Base-by-base conservation (phyloP, 2,329 filamentous ascomycete species). In the Cytospora schulzeri region DNA sequence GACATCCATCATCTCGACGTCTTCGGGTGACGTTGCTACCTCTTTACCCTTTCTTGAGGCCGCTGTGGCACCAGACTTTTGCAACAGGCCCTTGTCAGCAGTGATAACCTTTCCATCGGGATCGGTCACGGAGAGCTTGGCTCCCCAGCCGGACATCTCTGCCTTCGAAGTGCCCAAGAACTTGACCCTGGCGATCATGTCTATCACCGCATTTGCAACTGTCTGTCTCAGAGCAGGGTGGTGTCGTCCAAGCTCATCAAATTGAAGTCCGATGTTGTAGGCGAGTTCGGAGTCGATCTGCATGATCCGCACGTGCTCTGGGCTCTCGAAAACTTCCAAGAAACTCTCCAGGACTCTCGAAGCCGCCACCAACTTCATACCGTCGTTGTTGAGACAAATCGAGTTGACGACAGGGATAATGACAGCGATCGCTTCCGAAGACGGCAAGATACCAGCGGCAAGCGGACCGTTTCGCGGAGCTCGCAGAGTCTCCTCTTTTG, bases 291-390 rank as follows among this genome's bases (percentile, higher is more conserved):
- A 80, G 69, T 97, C 94, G 45, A 82, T 81, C 67, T 91, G 88
- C 83, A 99, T 88, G 68, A 89, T 90, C 70, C 91, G 91, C 64
- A 99, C 88, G 76, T 99, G 96, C 19, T 88, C 85, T 2, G 93
- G 88, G 69, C 92, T 98, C 76, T 97, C 92, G 69, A 99, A 99
- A n/a, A 98, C 92, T 74, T 97, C 92, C 69, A 99, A 90, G 74
- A 93, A 98, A 70, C 88, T 91, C 63, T 93, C 89, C 53, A 99
- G 83, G 1, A 92, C 93, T 64, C 87, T 84, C 0, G 93, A 97
- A 0, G 88, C 85, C 64, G 92, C 88, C 71, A 99, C 96, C 73
- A 97, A 84, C 71, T 91, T 90, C 82, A 97, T 90, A 11, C 95
- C 95, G 31, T 87, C 83, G 67, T 91, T 90, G 70, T 97, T 97